Evolutionary conservation across 2,329 filamentous ascomycete species (phyloP).

Genomic region (Calycina herbarum): DNA sequence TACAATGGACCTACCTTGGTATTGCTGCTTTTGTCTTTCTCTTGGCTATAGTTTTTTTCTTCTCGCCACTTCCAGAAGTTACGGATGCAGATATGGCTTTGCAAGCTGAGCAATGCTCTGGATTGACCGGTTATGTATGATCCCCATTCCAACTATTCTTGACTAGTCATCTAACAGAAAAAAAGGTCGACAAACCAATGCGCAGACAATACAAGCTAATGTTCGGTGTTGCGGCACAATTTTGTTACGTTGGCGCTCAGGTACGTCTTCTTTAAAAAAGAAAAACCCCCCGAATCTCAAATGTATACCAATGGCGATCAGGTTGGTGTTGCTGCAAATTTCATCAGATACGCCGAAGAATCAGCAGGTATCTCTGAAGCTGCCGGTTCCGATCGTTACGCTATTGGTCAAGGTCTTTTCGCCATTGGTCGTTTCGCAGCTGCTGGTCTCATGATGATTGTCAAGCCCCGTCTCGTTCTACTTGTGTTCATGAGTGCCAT

Average conservation of each 20-base stretch:
- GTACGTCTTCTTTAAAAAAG: neutral
- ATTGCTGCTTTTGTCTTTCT: constrained; percentile 72
- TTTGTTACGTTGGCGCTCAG: constrained; percentile 66
- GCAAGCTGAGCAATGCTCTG: constrained; percentile 18
- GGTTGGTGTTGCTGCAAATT: constrained; percentile 51
- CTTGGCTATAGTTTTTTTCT: constrained; percentile 66
- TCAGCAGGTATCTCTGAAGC: constrained; percentile 43
- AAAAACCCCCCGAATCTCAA: neutral
- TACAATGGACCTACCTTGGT: constrained; percentile 83
- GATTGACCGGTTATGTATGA: constrained; percentile 21
- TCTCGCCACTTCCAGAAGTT: constrained; percentile 63
- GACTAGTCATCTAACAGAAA: too few species aligned
- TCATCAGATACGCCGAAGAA: constrained; percentile 55
- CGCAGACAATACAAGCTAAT: constrained; percentile 54
- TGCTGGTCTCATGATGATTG: constrained; percentile 58
- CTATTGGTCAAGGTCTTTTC: constrained; percentile 72
- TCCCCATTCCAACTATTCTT: too few species aligned
- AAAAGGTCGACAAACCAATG: constrained; percentile 24
- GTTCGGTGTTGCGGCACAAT: constrained; percentile 74
- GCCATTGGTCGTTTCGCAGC: constrained; percentile 72
- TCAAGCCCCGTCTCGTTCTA: constrained; percentile 68
- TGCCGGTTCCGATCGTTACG: constrained; percentile 63
- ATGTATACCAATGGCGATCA: neutral
- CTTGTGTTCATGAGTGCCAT: constrained; percentile 63
- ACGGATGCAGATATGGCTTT: constrained; percentile 41